These are phyloP conservation scores for Neonectria hederae DNA, from an alignment of 2,329 filamentous ascomycete genomes.

Conservation along the genomic window DNA sequence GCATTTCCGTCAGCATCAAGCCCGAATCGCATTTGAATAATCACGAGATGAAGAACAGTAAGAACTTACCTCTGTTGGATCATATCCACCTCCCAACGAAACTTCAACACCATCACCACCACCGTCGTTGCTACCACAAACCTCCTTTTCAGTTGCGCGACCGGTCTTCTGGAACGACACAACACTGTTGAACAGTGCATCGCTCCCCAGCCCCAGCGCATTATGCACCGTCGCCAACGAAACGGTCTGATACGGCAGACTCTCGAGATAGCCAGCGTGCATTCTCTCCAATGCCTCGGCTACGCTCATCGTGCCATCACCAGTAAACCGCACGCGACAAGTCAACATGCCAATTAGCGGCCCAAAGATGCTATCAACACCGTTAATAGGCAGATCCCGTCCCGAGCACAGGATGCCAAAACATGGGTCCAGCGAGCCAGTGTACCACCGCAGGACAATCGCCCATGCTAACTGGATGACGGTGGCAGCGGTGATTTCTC, in stretches of 20 bases:
- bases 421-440: background rate
- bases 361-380: conserved; percentile 5
- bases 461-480: conserved; percentile 9
- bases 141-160: background rate
- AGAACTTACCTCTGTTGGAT: conserved; percentile 14
- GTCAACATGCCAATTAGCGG: conserved; percentile 9
- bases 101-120: conserved; percentile 1
- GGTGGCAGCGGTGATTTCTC: background rate
- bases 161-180: conserved; percentile 17
- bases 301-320: background rate
- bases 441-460: conserved; percentile 6
- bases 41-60: no score
- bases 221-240: conserved; percentile 8
- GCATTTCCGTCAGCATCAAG: no score
- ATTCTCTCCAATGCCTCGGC: background rate
- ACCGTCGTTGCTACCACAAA: no score
- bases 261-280: conserved; percentile 1
- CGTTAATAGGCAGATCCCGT: conserved; percentile 5
- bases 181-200: conserved; percentile 12
- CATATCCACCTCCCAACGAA: conserved; percentile 10
- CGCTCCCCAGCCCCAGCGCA: conserved; percentile 6
- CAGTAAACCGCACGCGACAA: conserved; percentile 6
- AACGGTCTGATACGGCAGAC: conserved; percentile 12
- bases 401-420: conserved; percentile 15
- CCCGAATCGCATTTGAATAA: no score